Conservation (phyloP, 192 early-diverging fungal species). For the Martensiomyces pterosporus region DNA sequence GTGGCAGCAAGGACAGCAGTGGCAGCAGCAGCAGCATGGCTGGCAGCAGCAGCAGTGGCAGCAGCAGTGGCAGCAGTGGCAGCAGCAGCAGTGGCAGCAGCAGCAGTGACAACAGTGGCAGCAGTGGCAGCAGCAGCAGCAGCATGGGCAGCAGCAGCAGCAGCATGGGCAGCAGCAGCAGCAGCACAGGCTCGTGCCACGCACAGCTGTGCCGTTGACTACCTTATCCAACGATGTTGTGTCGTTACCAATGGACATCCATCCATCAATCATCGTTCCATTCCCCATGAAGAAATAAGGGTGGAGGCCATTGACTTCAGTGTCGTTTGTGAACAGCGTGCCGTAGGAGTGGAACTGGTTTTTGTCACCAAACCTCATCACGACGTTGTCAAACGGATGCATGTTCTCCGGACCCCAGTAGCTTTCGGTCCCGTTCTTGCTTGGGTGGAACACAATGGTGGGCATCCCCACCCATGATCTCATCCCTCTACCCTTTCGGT, state of each 20-base stretch:
- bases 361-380: conserved; percentile 44
- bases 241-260: conserved; percentile 45
- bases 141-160: conserved; percentile 33
- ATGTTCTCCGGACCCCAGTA: conserved; percentile 48
- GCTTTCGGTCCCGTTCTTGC: conserved; percentile 27
- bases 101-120: conserved; percentile 30
- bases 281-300: conserved; percentile 46
- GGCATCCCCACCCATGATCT: conserved; percentile 24
- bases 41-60: conserved; percentile 47
- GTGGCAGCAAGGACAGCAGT: conserved; percentile 25
- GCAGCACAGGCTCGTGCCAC: conserved; percentile 31
- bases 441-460: conserved; percentile 24
- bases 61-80: conserved; percentile 46
- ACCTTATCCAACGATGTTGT: conserved; percentile 34
- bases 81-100: conserved; percentile 28
- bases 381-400: conserved; percentile 40
- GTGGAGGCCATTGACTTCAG: conserved; percentile 34
- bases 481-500: conserved; percentile 18
- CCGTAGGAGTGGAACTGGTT: conserved; percentile 34
- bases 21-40: conserved; percentile 44
- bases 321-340: conserved; percentile 50
- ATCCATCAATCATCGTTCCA: conserved; percentile 40
- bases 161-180: conserved; percentile 33
- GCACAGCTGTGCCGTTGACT: conserved; percentile 32
- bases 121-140: conserved; percentile 27